Conservation (phyloP, 257 asterid genomes). For the Nicotiana tabacum region DNA sequence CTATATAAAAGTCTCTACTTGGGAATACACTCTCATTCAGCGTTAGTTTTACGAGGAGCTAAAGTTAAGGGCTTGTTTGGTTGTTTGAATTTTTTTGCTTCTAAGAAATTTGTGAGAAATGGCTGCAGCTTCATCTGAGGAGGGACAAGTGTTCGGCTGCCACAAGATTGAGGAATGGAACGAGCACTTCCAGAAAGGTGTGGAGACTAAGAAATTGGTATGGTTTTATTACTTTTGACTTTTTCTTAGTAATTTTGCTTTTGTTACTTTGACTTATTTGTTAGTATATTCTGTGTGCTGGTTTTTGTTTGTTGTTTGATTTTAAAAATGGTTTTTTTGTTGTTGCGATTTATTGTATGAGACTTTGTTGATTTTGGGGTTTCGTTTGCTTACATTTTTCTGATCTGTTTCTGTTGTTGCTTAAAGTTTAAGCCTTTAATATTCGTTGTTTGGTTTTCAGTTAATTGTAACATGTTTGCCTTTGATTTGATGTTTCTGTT, state of each 20-base stretch:
- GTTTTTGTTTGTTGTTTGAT: not conserved
- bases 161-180: conserved; percentile 56
- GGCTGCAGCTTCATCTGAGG: conserved; percentile 46
- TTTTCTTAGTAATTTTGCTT: not conserved
- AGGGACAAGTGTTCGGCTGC: conserved; percentile 65
- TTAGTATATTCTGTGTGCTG: too few species aligned
- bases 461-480: not conserved
- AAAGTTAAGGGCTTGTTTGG: not conserved
- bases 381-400: not conserved
- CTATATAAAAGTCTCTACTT: not conserved
- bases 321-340: not conserved
- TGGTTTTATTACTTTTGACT: not conserved
- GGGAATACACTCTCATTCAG: not conserved
- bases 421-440: not conserved
- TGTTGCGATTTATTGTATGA: not conserved
- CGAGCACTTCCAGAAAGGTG: conserved; percentile 32
- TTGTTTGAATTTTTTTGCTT: not conserved
- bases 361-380: not conserved
- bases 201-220: conserved; percentile 54
- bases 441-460: not conserved
- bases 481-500: not conserved
- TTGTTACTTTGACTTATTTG: not conserved
- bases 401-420: not conserved
- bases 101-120: conserved; percentile 15
- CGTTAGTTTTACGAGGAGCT: not conserved